Conservation (phyloP, 441 rosid genomes). For the Manihot esculenta region DNA sequence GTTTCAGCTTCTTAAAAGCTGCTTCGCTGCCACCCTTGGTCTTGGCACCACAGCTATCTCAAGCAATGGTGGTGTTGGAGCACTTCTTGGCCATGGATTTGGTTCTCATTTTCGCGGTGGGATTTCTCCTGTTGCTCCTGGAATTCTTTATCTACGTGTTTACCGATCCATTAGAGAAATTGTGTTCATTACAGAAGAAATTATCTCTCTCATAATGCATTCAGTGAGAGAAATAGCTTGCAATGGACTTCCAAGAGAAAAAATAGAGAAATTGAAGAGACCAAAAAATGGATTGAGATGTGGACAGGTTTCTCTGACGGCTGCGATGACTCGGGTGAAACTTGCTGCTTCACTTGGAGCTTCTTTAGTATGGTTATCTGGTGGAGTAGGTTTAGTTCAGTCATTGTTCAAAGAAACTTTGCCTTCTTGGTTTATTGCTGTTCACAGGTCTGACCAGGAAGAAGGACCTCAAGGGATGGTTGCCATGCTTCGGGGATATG, state of each 20-base stretch:
- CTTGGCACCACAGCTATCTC: conserved; percentile 54
- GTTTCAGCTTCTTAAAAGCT: conserved; percentile 88
- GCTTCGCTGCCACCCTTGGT: conserved; percentile 79
- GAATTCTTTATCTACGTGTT: conserved; percentile 78
- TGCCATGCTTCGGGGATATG: conserved; percentile 82
- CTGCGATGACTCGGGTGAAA: conserved; percentile 73
- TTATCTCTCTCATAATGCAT: conserved; percentile 75
- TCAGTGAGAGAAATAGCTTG: conserved; percentile 78
- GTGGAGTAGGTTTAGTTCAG: conserved; percentile 73
- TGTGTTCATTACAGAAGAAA: conserved; percentile 80
- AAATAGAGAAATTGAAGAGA: conserved; percentile 59
- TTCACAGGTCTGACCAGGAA: conserved; percentile 54
- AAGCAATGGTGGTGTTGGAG: conserved; percentile 89
- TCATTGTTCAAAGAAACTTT: conserved; percentile 83
- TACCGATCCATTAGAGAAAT: conserved; percentile 72
- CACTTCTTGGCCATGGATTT: conserved; percentile 96
- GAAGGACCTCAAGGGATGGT: conserved; percentile 58
- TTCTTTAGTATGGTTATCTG: conserved; percentile 82
- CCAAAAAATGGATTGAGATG: conserved; percentile 65
- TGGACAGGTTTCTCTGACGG: conserved; percentile 77
- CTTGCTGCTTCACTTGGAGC: conserved; percentile 95
- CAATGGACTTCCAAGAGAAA: conserved; percentile 52
- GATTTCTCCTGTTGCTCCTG: conserved; percentile 92
- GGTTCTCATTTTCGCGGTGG: conserved; percentile 87
- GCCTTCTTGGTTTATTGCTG: conserved; percentile 93